Conservation (phyloP, 257 asterid genomes). For the Gynochthodes officinalis region DNA sequence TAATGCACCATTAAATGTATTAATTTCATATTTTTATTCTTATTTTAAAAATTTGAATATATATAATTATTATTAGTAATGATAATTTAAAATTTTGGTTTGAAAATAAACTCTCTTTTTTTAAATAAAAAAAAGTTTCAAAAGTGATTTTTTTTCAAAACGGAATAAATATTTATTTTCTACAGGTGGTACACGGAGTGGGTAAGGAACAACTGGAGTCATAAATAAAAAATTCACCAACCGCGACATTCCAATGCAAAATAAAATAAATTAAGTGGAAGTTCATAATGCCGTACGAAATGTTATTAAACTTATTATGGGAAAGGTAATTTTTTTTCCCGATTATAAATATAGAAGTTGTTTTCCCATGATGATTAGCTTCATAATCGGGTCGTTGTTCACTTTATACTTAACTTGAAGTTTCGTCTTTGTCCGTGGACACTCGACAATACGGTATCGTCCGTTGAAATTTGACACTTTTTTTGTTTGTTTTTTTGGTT, state of each 20-base stretch:
- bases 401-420: slow-evolving; percentile 32
- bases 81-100: too few relatives aligned
- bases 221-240: slow-evolving; percentile 8
- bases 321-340: not conserved
- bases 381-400: slow-evolving; percentile 22
- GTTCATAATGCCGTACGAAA: too few relatives aligned
- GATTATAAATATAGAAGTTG: slow-evolving; percentile 15
- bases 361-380: slow-evolving; percentile 46
- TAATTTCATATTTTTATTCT: too few relatives aligned
- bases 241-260: slow-evolving; percentile 6
- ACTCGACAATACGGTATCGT: slow-evolving; percentile 26
- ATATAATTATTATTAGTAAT: too few relatives aligned
- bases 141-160: too few relatives aligned
- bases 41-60: too few relatives aligned
- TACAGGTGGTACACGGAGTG: not conserved
- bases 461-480: slow-evolving; percentile 23
- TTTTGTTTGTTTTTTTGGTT: not conserved
- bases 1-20: too few relatives aligned
- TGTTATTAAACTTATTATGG: too few relatives aligned
- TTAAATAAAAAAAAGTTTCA: too few relatives aligned
- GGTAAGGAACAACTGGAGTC: not conserved
- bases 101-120: too few relatives aligned
- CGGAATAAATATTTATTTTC: too few relatives aligned
- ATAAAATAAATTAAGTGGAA: slow-evolving; percentile 3
- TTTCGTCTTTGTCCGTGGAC: slow-evolving; percentile 33